phyloP scores from a whole-genome alignment of 768 basidiomycete species.

The Lactarius pseudohatsudake region DNA sequence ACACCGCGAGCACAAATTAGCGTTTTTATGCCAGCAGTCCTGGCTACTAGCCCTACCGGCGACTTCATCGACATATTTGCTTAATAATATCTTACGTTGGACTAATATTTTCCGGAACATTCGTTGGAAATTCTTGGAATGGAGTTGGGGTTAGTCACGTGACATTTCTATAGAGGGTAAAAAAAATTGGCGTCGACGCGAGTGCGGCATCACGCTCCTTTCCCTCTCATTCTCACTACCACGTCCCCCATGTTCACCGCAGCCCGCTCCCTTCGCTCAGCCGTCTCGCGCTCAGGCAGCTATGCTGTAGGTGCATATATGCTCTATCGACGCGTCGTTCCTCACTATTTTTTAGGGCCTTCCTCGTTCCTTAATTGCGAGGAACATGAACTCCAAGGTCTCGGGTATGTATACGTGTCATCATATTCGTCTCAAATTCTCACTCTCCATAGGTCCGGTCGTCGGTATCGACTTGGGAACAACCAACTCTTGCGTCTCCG shows the following conservation, averaged over 20 bases:
- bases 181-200: conserved; percentile 25
- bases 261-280: conserved; percentile 61
- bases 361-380: conserved; percentile 72
- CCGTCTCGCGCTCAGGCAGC: conserved; percentile 58
- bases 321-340: conserved; percentile 1
- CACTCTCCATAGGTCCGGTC: conserved; percentile 62
- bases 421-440: conserved; percentile 1
- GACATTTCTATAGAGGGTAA: background rate
- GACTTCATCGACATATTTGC: too few species aligned
- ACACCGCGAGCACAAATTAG: background rate
- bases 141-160: background rate
- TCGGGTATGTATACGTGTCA: conserved; percentile 52
- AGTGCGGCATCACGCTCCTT: conserved; percentile 3
- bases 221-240: conserved; percentile 37
- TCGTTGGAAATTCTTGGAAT: background rate
- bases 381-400: conserved; percentile 96
- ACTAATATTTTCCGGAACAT: background rate
- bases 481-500: conserved; percentile 86
- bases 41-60: too few species aligned
- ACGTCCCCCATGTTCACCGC: conserved; percentile 64
- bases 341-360: conserved; percentile 47
- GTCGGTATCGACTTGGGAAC: conserved; percentile 97
- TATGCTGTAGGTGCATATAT: conserved; percentile 52
- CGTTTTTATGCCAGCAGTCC: too few species aligned
- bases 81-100: background rate